These are phyloP conservation scores for Linnemannia schmuckeri DNA, from an alignment of 192 early-diverging fungal species.

Conservation along the genomic window DNA sequence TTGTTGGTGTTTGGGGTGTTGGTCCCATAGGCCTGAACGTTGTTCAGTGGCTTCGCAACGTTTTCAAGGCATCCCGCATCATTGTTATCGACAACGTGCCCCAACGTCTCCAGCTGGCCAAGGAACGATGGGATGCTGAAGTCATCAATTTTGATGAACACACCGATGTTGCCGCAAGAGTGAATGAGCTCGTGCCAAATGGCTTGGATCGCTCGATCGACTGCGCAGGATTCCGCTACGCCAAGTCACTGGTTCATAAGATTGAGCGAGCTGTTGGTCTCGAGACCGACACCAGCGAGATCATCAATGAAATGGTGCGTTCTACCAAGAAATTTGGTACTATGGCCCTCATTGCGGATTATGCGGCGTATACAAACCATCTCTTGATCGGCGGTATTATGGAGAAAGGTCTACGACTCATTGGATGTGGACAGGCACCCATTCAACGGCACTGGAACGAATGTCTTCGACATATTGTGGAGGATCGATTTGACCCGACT, in stretches of 20 bases:
- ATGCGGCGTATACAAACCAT: conserved; percentile 59
- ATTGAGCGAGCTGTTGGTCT: conserved; percentile 56
- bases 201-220: conserved; percentile 69
- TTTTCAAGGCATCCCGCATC: conserved; percentile 57
- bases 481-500: conserved; percentile 59
- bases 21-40: conserved; percentile 66
- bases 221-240: conserved; percentile 67
- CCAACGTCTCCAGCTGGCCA: conserved; percentile 46
- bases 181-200: conserved; percentile 49
- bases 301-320: conserved; percentile 59
- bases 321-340: conserved; percentile 60
- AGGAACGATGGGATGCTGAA: conserved; percentile 42
- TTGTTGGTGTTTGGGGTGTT: conserved; percentile 68
- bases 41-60: conserved; percentile 41
- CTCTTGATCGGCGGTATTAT: conserved; percentile 57
- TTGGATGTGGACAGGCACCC: conserved; percentile 59
- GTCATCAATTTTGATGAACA: conserved; percentile 46
- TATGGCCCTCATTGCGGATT: conserved; percentile 66
- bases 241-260: conserved; percentile 60
- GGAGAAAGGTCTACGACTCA: conserved; percentile 58
- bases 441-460: conserved; percentile 64
- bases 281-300: conserved; percentile 67
- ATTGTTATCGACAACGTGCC: conserved; percentile 60
- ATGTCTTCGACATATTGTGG: conserved; percentile 48
- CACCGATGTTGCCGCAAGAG: conserved; percentile 40